A percentile compares a stretch with the other conserved stretches of the same genome.
phyloP scores from a whole-genome alignment of 768 basidiomycete genomes.

The Trametes villosa region DNA sequence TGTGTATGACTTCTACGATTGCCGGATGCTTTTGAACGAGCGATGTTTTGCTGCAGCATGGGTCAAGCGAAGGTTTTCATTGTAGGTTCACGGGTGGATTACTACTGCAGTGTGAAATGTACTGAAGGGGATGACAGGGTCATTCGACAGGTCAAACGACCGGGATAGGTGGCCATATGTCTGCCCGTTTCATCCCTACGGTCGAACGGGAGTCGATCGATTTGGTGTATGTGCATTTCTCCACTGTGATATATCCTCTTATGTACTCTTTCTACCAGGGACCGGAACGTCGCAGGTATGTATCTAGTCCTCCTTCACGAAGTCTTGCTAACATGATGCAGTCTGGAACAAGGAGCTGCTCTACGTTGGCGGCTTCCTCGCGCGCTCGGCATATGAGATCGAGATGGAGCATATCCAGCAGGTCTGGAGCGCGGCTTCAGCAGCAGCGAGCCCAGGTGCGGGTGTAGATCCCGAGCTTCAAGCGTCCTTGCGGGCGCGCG shows the following conservation, averaged over 20 bases:
- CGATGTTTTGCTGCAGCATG: conserved; percentile 42
- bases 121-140: conserved; percentile 50
- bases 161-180: conserved; percentile 69
- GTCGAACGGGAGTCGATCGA: conserved; percentile 95
- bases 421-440: conserved; percentile 58
- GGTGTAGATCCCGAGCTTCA: conserved; percentile 42
- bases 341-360: conserved; percentile 93
- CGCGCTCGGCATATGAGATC: conserved; percentile 82
- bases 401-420: conserved; percentile 67
- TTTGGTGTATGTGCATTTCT: conserved; percentile 63
- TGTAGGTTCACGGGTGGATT: conserved; percentile 46
- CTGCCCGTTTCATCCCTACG: conserved; percentile 91
- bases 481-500: conserved; percentile 57
- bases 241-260: not conserved
- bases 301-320: not conserved
- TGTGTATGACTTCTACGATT: conserved; percentile 36
- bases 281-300: conserved; percentile 79
- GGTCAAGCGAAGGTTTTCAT: conserved; percentile 86
- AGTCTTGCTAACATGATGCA: conserved; percentile 32
- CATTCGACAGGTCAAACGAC: conserved; percentile 94
- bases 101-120: not conserved
- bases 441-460: conserved; percentile 30
- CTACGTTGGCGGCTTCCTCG: conserved; percentile 80
- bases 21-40: not conserved
- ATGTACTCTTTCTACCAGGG: conserved; percentile 46